Conservation (phyloP, 495 filamentous ascomycete species). For the Penicillium odoratum region DNA sequence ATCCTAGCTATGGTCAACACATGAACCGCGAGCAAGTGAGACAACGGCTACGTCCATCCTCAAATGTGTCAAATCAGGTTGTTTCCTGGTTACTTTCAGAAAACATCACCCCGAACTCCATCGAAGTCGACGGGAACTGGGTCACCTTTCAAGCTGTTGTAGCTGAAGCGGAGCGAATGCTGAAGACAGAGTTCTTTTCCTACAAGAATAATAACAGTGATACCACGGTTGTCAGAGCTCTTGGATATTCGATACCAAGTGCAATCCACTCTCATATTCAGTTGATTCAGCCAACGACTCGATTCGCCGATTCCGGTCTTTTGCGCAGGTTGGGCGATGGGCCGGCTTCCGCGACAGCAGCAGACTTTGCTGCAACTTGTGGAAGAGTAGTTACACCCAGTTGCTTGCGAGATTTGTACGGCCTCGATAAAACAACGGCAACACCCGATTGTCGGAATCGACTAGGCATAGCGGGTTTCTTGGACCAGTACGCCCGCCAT, state of each 20-base stretch:
- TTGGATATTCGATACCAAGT: constrained; percentile 58
- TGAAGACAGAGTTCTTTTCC: constrained; percentile 55
- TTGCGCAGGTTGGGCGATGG: constrained; percentile 24
- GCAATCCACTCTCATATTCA: constrained; percentile 47
- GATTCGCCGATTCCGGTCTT: constrained; percentile 43
- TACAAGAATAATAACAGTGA: constrained; percentile 43
- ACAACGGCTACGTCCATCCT: constrained; percentile 48
- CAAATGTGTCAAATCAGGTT: constrained; percentile 41
- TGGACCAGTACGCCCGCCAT: constrained; percentile 65
- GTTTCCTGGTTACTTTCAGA: constrained; percentile 51
- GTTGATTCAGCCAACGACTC: constrained; percentile 58
- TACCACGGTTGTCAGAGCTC: constrained; percentile 49
- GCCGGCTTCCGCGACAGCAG: constrained; percentile 22
- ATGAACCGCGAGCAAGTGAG: constrained; percentile 59
- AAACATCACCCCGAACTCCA: constrained; percentile 40
- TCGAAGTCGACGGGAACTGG: constrained; percentile 55
- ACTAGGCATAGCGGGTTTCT: constrained; percentile 68
- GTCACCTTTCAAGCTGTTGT: constrained; percentile 54
- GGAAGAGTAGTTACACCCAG: constrained; percentile 52
- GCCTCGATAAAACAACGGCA: constrained; percentile 47
- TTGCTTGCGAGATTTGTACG: constrained; percentile 62
- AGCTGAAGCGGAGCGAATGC: constrained; percentile 50
- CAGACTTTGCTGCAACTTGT: constrained; percentile 41
- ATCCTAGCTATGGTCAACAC: constrained; percentile 62
- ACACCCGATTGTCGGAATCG: constrained; percentile 41